Evolutionary conservation across 352 stramenopile genomes (phyloP).

Genomic region (Phytophthora crassamura): DNA sequence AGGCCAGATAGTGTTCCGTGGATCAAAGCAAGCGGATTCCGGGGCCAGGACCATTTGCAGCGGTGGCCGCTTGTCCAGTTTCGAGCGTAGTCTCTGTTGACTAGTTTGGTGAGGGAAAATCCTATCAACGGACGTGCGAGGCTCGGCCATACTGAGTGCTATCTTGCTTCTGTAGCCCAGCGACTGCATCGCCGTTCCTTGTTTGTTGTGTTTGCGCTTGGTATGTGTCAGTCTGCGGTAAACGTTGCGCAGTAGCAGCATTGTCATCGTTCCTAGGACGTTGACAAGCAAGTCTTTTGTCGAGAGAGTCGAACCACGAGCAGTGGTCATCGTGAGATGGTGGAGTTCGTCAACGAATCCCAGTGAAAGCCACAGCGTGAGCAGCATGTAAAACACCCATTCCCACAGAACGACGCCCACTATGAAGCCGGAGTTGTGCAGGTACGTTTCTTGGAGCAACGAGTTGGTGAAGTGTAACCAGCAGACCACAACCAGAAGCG

Average conservation of each 20-base stretch:
- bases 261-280: slow-evolving; percentile 15
- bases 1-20: slow-evolving; percentile 18
- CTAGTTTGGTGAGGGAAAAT: not conserved
- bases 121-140: not conserved
- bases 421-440: not conserved
- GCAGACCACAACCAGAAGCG: not conserved
- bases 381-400: not conserved
- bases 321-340: not conserved
- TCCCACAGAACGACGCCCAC: not conserved
- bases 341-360: slow-evolving; percentile 5
- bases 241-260: slow-evolving; percentile 7
- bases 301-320: slow-evolving; percentile 1
- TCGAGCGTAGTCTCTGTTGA: not conserved
- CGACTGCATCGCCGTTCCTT: not conserved
- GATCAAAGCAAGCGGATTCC: slow-evolving; percentile 5
- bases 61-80: not conserved
- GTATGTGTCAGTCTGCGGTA: slow-evolving; percentile 4
- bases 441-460: not conserved
- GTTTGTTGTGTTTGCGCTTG: not conserved
- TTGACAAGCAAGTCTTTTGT: slow-evolving; percentile 23
- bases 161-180: slow-evolving; percentile 15
- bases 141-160: not conserved
- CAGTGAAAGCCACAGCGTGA: not conserved
- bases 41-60: slow-evolving; percentile 12
- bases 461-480: not conserved